Evolutionary conservation across 2,329 filamentous ascomycete genomes (phyloP).

Genomic region (Thielaviopsis euricoi): DNA sequence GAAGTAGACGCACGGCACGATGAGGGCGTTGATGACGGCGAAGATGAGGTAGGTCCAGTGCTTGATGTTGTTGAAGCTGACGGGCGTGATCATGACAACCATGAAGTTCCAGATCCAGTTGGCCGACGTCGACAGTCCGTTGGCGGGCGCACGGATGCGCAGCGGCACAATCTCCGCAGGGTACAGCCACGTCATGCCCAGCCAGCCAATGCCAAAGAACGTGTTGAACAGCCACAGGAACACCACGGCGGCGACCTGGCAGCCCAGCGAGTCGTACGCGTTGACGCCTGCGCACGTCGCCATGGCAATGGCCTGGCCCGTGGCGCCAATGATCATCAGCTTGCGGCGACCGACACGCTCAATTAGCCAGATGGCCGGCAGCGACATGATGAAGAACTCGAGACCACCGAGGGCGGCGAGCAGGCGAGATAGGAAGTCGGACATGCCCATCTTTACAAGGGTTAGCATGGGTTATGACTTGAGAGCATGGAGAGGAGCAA

Average conservation of each 20-base stretch:
- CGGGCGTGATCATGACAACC: constrained; percentile 45
- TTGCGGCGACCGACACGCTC: constrained; percentile 50
- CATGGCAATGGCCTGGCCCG: constrained; percentile 39
- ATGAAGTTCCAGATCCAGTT: constrained; percentile 51
- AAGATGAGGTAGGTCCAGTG: constrained; percentile 51
- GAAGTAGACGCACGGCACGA: constrained; percentile 47
- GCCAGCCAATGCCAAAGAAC: constrained; percentile 29
- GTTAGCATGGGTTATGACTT: constrained; percentile 12
- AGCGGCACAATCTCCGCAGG: constrained; percentile 51
- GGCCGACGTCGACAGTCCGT: constrained; percentile 35
- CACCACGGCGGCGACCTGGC: constrained; percentile 45
- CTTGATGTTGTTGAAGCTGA: constrained; percentile 38
- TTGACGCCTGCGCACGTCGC: constrained; percentile 39
- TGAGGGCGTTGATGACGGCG: constrained; percentile 34
- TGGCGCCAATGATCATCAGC: constrained; percentile 54
- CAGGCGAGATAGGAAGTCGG: constrained; percentile 39
- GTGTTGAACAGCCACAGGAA: constrained; percentile 51
- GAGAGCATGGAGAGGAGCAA: too few species aligned
- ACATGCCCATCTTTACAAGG: constrained; percentile 27
- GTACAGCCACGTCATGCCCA: constrained; percentile 44
- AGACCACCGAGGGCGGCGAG: constrained; percentile 18
- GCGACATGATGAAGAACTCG: constrained; percentile 38
- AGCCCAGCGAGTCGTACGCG: constrained; percentile 21
- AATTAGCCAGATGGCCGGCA: constrained; percentile 35
- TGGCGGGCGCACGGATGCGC: constrained; percentile 46